Conservation (phyloP, 2,329 filamentous ascomycete species). For the Fusarium nurragi region DNA sequence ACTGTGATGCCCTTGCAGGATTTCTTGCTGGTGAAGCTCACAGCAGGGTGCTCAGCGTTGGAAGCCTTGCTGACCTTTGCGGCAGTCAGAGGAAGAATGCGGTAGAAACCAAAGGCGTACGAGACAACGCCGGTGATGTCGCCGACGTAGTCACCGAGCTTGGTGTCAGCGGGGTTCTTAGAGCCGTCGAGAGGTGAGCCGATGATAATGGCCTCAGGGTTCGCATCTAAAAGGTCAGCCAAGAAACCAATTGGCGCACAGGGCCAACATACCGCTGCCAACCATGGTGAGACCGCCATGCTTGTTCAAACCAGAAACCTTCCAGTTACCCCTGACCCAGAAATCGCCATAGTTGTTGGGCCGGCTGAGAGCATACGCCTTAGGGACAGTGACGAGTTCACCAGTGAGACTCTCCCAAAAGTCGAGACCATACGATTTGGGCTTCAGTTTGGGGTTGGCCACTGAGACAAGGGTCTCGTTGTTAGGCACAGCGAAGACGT, state of each 20-base stretch:
- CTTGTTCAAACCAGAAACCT: slow-evolving; percentile 67
- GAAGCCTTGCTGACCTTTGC: slow-evolving; percentile 59
- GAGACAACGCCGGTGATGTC: slow-evolving; percentile 75
- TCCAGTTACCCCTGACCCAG: slow-evolving; percentile 74
- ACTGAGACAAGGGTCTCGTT: slow-evolving; percentile 66
- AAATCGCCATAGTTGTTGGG: slow-evolving; percentile 74
- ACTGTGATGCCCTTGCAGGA: slow-evolving; percentile 70
- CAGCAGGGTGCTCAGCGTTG: slow-evolving; percentile 59
- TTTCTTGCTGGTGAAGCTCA: slow-evolving; percentile 62
- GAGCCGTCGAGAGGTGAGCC: slow-evolving; percentile 72
- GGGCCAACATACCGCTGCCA: slow-evolving; percentile 54
- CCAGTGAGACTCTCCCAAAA: slow-evolving; percentile 78
- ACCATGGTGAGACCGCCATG: slow-evolving; percentile 73
- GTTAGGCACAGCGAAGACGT: slow-evolving; percentile 72
- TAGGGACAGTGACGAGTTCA: slow-evolving; percentile 71
- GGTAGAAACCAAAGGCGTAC: slow-evolving; percentile 74
- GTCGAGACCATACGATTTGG: slow-evolving; percentile 71
- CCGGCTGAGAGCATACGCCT: slow-evolving; percentile 64
- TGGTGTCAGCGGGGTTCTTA: slow-evolving; percentile 65
- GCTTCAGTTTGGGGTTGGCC: slow-evolving; percentile 69
- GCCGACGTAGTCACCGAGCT: slow-evolving; percentile 70
- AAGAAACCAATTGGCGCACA: not conserved
- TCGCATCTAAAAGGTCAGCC: slow-evolving; percentile 60
- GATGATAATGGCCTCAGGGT: slow-evolving; percentile 75
- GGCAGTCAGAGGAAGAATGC: slow-evolving; percentile 70